Conservation (phyloP, 495 filamentous ascomycete genomes). For the Daldinia vernicosa region DNA sequence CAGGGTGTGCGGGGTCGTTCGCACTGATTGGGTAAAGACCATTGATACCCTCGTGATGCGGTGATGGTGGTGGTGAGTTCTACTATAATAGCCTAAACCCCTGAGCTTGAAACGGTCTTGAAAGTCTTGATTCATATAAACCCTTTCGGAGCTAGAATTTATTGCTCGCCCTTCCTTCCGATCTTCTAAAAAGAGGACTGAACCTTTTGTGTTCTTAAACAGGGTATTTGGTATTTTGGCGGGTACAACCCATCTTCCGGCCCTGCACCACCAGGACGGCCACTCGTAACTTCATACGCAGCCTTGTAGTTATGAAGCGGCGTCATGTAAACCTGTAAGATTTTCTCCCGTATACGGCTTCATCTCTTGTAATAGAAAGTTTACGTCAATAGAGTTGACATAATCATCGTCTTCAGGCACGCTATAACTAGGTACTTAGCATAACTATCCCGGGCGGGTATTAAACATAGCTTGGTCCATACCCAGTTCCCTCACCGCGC, state of each 20-base stretch:
- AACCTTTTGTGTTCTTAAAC: not conserved
- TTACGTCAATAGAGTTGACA: no score
- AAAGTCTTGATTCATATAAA: slow-evolving; percentile 2
- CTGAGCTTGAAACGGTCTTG: slow-evolving; percentile 13
- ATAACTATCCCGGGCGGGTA: not conserved
- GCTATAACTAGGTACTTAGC: no score
- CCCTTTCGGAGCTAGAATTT: not conserved
- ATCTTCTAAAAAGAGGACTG: no score
- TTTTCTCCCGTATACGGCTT: not conserved
- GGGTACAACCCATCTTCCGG: not conserved
- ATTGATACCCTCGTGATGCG: slow-evolving; percentile 22
- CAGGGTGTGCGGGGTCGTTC: slow-evolving; percentile 24
- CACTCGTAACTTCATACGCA: not conserved
- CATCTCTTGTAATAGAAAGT: no score
- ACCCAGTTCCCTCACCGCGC: not conserved
- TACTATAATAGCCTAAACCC: slow-evolving; percentile 36
- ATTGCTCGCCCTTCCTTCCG: not conserved
- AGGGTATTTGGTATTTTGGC: not conserved
- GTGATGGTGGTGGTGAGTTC: slow-evolving; percentile 12
- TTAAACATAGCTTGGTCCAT: not conserved
- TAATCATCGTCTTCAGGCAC: no score
- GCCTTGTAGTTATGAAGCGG: not conserved
- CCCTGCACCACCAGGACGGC: not conserved
- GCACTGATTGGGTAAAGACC: slow-evolving; percentile 13
- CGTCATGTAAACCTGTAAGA: not conserved